Percentiles rank a stretch among this genome's conserved stretches.
Evolutionary conservation across 2,329 filamentous ascomycete genomes (phyloP).

Genomic region (Fusarium sp.): DNA sequence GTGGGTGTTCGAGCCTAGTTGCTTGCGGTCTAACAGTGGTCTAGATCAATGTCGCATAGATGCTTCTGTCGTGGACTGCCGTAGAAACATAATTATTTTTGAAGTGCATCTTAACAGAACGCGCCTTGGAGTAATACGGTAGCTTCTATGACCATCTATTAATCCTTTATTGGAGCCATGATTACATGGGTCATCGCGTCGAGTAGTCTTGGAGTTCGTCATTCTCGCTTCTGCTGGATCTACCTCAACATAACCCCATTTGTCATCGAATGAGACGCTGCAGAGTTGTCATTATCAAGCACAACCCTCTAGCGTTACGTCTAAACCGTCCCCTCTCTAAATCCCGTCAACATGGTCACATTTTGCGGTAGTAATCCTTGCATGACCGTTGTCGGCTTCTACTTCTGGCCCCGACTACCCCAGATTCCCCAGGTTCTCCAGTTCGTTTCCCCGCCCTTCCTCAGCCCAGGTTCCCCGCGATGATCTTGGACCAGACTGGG

Average conservation of each 20-base stretch:
- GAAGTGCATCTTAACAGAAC: neutral
- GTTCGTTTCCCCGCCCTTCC: slow-evolving; percentile 33
- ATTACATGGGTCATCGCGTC: neutral
- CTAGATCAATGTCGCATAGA: no score
- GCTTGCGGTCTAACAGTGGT: neutral
- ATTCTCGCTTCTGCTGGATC: slow-evolving; percentile 19
- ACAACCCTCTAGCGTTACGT: slow-evolving; percentile 8
- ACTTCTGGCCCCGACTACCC: slow-evolving; percentile 39
- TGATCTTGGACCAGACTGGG: slow-evolving; percentile 20
- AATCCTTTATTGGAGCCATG: neutral
- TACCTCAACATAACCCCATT: slow-evolving; percentile 15
- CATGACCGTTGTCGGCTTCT: slow-evolving; percentile 17
- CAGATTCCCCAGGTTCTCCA: slow-evolving; percentile 33
- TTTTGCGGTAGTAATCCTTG: neutral
- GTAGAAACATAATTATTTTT: no score
- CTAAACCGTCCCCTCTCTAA: neutral
- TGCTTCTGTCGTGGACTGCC: no score
- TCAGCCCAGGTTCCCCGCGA: slow-evolving; percentile 27
- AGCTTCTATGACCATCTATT: neutral
- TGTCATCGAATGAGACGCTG: slow-evolving; percentile 19
- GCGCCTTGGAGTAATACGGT: no score
- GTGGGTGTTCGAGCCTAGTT: neutral
- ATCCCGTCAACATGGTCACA: slow-evolving; percentile 13
- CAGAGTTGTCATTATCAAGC: slow-evolving; percentile 3
- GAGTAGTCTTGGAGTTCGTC: neutral